Evolutionary conservation across 2,329 filamentous ascomycete species (phyloP), one percentile per base, ranked within the genome.

Genomic region (Botrytis medusae): DNA sequence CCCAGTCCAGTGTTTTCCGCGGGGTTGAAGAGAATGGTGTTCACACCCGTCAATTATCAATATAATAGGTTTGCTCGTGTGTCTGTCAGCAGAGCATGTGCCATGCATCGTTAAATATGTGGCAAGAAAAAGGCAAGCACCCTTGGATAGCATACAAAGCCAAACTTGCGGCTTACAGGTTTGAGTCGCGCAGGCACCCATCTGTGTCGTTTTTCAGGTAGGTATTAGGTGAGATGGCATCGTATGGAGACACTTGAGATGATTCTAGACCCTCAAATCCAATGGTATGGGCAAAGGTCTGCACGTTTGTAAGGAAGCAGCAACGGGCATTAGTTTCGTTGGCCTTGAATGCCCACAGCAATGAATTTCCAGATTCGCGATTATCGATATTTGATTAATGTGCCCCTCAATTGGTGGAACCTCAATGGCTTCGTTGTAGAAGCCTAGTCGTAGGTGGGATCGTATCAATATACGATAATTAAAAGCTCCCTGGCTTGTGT

Each of bases 51-150:
- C 34, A 54, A 29, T 54, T 3, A 29, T 48, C 22, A 1, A 42
- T 68, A 42, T 29, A 18, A 68, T 42, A 68, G 34, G 46, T 18
- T 68, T 68, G 34, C 64, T 68, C 64, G 48, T 68, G 7, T 54
- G 51, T 12, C n/a, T 67, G 22, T 42, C 37, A 68, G 46, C 34
- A 40, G 40, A 29, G 14, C 32, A 37, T 37, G 32, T 51, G 46
- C 29, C 22, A 67, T 54, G 32, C 46, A 40, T 51, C 32, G 14
- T n/a, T 29, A 6, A 68, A 16, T 29, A 22, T 42, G 16, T 54
- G 64, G 64, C 46, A 20, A 29, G 25, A 29, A 42, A 16, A n/a
- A 68, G 20, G 1, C 6, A 46, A 14, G 9, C 22, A 44, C 42
- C 34, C 25, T 8, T 40, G 34, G 16, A 25, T 54, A 54, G 18